Evolutionary conservation across 2,329 filamentous ascomycete species (phyloP).

Genomic region (Colletotrichum cuscutae): DNA sequence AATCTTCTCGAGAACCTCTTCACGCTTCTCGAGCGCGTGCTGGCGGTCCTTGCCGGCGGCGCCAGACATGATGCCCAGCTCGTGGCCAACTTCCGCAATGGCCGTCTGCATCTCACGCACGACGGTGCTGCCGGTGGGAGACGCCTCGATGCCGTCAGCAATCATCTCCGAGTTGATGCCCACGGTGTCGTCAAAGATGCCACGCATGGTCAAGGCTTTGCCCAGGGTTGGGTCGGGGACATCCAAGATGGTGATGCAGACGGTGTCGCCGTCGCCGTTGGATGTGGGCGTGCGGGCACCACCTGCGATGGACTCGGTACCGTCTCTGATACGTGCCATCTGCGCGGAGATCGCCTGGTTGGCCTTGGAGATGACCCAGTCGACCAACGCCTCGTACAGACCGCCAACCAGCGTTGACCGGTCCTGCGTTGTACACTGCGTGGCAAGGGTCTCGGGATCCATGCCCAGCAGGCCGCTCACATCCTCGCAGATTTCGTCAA

Average conservation of each 20-base stretch:
- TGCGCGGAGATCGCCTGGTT: slow-evolving; percentile 86
- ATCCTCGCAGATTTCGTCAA: slow-evolving; percentile 91
- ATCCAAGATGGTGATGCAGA: slow-evolving; percentile 89
- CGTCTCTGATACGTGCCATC: slow-evolving; percentile 73
- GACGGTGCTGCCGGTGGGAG: slow-evolving; percentile 80
- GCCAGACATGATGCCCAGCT: slow-evolving; percentile 80
- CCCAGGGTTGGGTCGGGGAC: slow-evolving; percentile 82
- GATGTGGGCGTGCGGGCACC: slow-evolving; percentile 73
- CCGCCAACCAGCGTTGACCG: slow-evolving; percentile 84
- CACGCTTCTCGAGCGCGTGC: slow-evolving; percentile 81
- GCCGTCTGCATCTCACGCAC: slow-evolving; percentile 88
- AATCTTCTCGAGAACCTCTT: slow-evolving; percentile 86
- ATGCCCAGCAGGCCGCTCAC: slow-evolving; percentile 87
- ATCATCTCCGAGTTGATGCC: slow-evolving; percentile 99
- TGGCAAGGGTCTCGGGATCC: slow-evolving; percentile 83
- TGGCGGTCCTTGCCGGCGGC: slow-evolving; percentile 78
- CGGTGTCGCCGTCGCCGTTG: slow-evolving; percentile 82
- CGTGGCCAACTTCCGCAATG: slow-evolving; percentile 78
- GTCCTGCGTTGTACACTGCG: slow-evolving; percentile 85
- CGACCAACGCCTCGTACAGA: slow-evolving; percentile 92
- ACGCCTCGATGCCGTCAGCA: slow-evolving; percentile 86
- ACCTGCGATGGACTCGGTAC: slow-evolving; percentile 74
- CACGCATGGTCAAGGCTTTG: slow-evolving; percentile 89
- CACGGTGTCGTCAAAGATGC: slow-evolving; percentile 89
- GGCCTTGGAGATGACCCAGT: slow-evolving; percentile 91